Conservation (phyloP, 140 eudicot genomes). For the Flaveria floridana region DNA sequence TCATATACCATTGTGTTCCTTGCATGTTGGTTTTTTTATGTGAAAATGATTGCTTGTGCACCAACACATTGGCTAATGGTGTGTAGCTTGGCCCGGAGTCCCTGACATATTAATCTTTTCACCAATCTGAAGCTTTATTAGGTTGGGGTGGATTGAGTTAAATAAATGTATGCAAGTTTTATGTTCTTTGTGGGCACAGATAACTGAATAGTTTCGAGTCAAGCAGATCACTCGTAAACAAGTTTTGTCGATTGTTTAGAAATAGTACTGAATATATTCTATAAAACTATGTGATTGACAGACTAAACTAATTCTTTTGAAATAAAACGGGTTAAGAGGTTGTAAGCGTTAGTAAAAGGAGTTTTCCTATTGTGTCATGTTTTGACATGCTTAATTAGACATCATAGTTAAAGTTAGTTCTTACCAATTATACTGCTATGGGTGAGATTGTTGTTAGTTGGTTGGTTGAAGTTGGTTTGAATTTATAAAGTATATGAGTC, state of each 20-base stretch:
- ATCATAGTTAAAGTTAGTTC: too few species aligned
- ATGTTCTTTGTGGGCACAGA: neutral
- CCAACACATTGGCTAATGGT: neutral
- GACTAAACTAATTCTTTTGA: neutral
- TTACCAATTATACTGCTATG: too few species aligned
- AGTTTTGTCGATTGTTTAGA: neutral
- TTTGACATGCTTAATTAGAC: too few species aligned
- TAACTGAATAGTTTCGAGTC: neutral
- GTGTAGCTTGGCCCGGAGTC: neutral
- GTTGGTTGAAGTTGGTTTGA: too few species aligned
- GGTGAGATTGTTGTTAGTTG: too few species aligned
- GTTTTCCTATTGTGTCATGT: neutral
- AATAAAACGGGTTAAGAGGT: neutral
- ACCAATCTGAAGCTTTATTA: neutral
- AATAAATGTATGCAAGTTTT: neutral
- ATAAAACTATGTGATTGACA: neutral
- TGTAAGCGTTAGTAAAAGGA: neutral
- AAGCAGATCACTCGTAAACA: neutral
- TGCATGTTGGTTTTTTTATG: neutral
- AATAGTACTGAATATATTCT: neutral
- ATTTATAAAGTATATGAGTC: too few species aligned
- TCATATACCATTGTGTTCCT: neutral
- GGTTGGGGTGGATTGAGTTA: neutral
- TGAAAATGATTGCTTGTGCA: slow-evolving; percentile 19
- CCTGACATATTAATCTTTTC: neutral